Conservation (phyloP, 148 eudicot species). For the Suaeda aralocaspica region DNA sequence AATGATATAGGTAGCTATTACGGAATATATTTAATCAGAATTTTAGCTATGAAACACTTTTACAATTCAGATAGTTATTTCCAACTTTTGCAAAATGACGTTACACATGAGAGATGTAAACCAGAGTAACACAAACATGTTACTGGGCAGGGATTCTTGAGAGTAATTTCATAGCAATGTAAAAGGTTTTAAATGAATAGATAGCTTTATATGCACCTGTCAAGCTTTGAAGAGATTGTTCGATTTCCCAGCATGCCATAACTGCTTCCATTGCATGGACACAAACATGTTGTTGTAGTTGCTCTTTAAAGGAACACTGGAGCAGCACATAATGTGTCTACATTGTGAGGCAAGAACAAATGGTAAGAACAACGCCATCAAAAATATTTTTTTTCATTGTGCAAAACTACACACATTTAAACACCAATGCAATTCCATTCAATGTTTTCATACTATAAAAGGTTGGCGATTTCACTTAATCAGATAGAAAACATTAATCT, state of each 20-base stretch:
- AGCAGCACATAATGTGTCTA: conserved; percentile 85
- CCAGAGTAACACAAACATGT: conserved; percentile 5
- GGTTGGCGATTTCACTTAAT: not conserved
- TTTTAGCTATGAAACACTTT: not conserved
- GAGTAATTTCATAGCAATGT: conserved; percentile 1
- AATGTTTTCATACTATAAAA: not conserved
- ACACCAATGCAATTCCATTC: not conserved
- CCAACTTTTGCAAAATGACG: not conserved
- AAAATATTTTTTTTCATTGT: not conserved
- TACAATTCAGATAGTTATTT: not conserved
- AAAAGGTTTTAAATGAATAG: not conserved
- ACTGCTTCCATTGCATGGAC: conserved; percentile 99
- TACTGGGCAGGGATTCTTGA: not conserved
- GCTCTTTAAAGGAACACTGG: conserved; percentile 88
- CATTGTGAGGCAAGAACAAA: conserved; percentile 15
- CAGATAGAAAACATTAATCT: no score
- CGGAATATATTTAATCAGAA: not conserved
- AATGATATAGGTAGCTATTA: not conserved
- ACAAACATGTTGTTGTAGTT: conserved; percentile 89
- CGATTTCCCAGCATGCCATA: conserved; percentile 99
- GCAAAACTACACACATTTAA: not conserved
- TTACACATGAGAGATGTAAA: not conserved
- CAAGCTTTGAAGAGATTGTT: conserved; percentile 91
- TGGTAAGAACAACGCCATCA: not conserved
- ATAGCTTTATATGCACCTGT: conserved; percentile 44